Evolutionary conservation across 257 asterid genomes (phyloP), one percentile per base, ranked within the genome.

Genomic region (Misopates orontium): DNA sequence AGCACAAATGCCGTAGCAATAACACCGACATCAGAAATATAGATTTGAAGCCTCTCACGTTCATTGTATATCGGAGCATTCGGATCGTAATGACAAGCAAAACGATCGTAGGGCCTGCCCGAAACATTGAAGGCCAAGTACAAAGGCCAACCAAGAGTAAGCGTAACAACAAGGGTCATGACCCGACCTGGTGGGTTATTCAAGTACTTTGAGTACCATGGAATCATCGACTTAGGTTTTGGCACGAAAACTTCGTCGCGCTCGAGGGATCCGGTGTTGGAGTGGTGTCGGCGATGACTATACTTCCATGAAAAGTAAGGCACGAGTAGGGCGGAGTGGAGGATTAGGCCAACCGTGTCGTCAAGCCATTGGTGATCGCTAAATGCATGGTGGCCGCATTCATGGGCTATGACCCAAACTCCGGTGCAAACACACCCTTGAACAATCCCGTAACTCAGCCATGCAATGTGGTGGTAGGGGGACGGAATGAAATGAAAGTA

Each of bases 291-390:
- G 3, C 91, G 84, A 53, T 86, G 95, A 70, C 95, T 86, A 54
- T 82, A 80, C 44, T 86, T 86, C 95, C 95, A 86, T 0, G 95
- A 84, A 84, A 86, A 86, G 69, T 86, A 86, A 0, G 95, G 95
- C 17, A 86, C 95, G 40, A 86, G 31, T 13, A 86, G 85, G 57
- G 87, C 75, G 4, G 95, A 86, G 75, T 86, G 95, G 71, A 86
- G 87, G 83, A 84, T 22, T 18, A 86, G 88, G 58, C 95, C 95
- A 15, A 86, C 91, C 0, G 78, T 62, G 67, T 86, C 91, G 17
- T 86, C 91, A 6, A 86, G 76, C 95, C 85, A 82, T 42, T 82
- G 91, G 66, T 84, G 77, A 55, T 86, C 95, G 17, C 95, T 86
- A 47, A 86, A 86, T 0, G 95, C 91, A 20, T 84, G 95, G 78